Evolutionary conservation across 768 basidiomycete species (phyloP), one percentile per base, ranked within the genome.

Genomic region (Phylloporus scabripes): DNA sequence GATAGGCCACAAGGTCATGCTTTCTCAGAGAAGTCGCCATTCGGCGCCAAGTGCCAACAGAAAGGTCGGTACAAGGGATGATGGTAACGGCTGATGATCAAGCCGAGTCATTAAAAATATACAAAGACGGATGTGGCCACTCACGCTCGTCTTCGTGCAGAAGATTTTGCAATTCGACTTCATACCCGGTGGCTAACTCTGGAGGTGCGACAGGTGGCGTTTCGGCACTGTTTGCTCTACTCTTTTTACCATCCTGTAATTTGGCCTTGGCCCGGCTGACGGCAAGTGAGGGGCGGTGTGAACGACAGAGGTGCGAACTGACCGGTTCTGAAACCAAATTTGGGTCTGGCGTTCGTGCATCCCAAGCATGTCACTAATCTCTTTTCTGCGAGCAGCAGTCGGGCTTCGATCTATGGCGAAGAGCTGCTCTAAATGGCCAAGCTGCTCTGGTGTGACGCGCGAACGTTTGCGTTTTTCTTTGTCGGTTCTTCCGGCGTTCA

Each of bases 281-380:
- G 40, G 45, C 29, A 20, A n/a, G 26, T 49, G 26, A 46, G 45
- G 40, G 11, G 12, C 15, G 45, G 33, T 20, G 33, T 18, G 20
- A 20, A 7, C 7, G 1, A 37, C 11, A 45, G 10, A 43, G 36
- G 8, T 28, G 28, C 6, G 29, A 5, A 54, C 56, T 7, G 23
- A 57, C 88, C 88, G 74, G 62, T 92, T 91, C 64, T 92, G 88
- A 59, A 90, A 92, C 89, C 89, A 91, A 41, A 92, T 85, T 67
- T 91, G 89, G 0, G 86, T 89, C 72, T 91, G 89, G 32, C 87
- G 81, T 67, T 91, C 89, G 44, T 85, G 79, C 84, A 92, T 89
- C 14, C 86, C 85, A 5, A 92, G 72, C 48, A 79, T 65, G 21
- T 82, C 77, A 50, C 84, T 81, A 45, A 92, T 87, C 57, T 89